phyloP scores from a whole-genome alignment of 495 filamentous ascomycete genomes.

The Daldinia concentrica region DNA sequence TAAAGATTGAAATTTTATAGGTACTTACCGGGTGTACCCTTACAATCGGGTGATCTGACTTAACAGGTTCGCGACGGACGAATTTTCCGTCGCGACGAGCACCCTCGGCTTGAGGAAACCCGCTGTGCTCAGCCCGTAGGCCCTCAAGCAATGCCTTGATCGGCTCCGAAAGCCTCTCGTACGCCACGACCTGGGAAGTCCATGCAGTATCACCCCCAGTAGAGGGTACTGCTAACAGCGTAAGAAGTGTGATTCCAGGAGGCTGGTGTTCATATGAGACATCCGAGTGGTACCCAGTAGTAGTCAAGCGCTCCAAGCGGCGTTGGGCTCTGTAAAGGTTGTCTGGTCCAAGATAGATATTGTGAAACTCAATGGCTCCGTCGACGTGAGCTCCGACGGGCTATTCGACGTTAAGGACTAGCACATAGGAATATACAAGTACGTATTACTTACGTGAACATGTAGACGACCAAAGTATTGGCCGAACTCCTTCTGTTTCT shows the following conservation, averaged over 20 bases:
- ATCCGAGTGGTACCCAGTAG: conserved; percentile 54
- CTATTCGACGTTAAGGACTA: conserved; percentile 29
- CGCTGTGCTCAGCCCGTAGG: conserved; percentile 75
- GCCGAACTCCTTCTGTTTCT: conserved; percentile 72
- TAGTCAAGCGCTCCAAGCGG: conserved; percentile 59
- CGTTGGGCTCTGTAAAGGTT: conserved; percentile 55
- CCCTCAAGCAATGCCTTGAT: conserved; percentile 78
- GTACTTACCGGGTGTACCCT: conserved; percentile 69
- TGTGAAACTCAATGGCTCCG: conserved; percentile 56
- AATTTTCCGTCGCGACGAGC: conserved; percentile 67
- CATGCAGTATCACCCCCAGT: conserved; percentile 82
- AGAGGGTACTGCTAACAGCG: conserved; percentile 72
- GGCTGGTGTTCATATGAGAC: conserved; percentile 80
- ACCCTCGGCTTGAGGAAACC: conserved; percentile 74
- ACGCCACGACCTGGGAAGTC: conserved; percentile 78
- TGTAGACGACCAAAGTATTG: conserved; percentile 73
- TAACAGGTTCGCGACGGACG: conserved; percentile 73
- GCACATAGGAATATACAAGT: too few species aligned
- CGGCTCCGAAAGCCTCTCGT: conserved; percentile 70
- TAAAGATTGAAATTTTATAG: background rate
- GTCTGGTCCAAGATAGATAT: conserved; percentile 60
- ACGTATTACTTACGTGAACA: conserved; percentile 55
- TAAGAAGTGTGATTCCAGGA: conserved; percentile 78
- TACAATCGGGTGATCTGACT: conserved; percentile 74
- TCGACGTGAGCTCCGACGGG: conserved; percentile 57